Evolutionary conservation across 2,329 filamentous ascomycete genomes (phyloP), one percentile per base, ranked within the genome.

Genomic region (Pseudogymnoascus sp.): DNA sequence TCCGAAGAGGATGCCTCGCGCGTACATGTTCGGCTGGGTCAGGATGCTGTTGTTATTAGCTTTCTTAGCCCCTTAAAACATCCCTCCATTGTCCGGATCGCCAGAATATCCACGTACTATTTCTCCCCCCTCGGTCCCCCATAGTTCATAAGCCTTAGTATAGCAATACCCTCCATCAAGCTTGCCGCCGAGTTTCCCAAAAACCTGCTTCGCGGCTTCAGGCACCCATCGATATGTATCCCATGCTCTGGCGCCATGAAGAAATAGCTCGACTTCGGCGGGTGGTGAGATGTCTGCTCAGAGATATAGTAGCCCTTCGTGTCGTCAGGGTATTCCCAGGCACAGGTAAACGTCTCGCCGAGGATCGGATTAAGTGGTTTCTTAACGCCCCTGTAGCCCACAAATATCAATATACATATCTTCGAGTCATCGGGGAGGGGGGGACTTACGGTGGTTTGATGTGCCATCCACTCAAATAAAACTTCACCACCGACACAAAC

Each of bases 1-100:
- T 59, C 95, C 95, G 72, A 99, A 97, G 7, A 99, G 81, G 65
- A 99, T 97, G 37, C 95, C 93, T 66, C 95, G 86, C 21, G 93
- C 95, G 75, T 99, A 99, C 92, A 99, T 99, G 79, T 99, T 99
- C 16, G 95, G 95, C 73, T 99, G 95, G 4, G 95, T 97, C 61
- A 97, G 78, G 72, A 96, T 90, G 76, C 91, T 53, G 10, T 53
- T 53, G 12, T 18, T 31, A 25, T 53, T 96, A 69, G 63, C 64
- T 34, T 46, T 7, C 28, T n/a, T 50, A 18, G 34, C 25, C 61
- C 28, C 16, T 59, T 42, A 10, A 10, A 36, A 16, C 1, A 37
- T 38, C 6, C n/a, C 59, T n/a, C 18, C 10, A 16, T 25, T 11
- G 6, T 25, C 21, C 3, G 28, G 46, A 11, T 14, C 5, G 10